Evolutionary conservation across 2,329 filamentous ascomycete species (phyloP).

Genomic region (Botrytis tulipae): DNA sequence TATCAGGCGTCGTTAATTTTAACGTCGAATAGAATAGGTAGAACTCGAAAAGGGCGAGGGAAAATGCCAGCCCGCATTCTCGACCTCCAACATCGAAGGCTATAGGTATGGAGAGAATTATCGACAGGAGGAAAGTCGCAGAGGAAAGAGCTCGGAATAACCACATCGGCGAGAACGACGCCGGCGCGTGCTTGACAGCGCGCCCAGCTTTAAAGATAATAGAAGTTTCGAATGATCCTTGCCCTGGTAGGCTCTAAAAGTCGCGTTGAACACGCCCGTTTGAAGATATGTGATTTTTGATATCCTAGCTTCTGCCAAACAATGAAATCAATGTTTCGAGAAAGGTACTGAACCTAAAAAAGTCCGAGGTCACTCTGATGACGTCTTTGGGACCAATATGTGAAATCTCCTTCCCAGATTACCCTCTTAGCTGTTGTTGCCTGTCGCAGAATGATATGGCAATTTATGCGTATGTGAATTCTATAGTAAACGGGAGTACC

Average conservation of each 20-base stretch:
- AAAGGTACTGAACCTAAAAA: not conserved
- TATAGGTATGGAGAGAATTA: conserved; percentile 93
- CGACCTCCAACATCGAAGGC: conserved; percentile 97
- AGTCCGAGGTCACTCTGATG: not conserved
- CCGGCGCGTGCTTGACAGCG: conserved; percentile 49
- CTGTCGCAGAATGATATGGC: not conserved
- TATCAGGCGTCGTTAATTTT: conserved; percentile 76
- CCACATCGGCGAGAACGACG: conserved; percentile 67
- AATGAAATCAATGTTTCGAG: not conserved
- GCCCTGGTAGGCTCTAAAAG: not conserved
- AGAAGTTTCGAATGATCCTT: conserved; percentile 1
- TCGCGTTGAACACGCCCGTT: not conserved
- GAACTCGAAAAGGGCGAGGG: conserved; percentile 81
- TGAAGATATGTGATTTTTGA: not conserved
- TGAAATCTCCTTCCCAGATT: not conserved
- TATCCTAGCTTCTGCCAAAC: not conserved
- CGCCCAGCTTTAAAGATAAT: conserved; percentile 34
- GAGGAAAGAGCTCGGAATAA: conserved; percentile 77
- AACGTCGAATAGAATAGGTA: conserved; percentile 85
- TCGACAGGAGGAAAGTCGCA: conserved; percentile 81
- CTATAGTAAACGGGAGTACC: not conserved
- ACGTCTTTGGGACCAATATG: conserved; percentile 5
- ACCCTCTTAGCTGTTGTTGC: not conserved
- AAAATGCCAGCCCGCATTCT: conserved; percentile 92
- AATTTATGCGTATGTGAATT: not conserved